phyloP scores from a whole-genome alignment of 2,329 filamentous ascomycete genomes.

The Fusarium sp. region DNA sequence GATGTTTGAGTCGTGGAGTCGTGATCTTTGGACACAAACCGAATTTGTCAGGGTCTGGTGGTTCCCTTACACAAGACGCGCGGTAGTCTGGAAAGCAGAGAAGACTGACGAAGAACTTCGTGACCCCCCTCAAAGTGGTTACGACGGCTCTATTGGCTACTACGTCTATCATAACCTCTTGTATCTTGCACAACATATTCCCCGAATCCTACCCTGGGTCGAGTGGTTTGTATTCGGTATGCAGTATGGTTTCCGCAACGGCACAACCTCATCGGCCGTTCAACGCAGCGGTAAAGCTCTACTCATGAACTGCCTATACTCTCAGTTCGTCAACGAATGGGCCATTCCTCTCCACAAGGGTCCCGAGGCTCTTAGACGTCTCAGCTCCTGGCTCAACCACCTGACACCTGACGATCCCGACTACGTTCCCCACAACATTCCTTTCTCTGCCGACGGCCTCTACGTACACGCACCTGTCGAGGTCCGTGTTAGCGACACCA shows the following conservation, averaged over 20 bases:
- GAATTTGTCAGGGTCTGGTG: slow-evolving; percentile 98
- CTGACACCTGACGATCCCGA: slow-evolving; percentile 70
- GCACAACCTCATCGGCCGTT: slow-evolving; percentile 76
- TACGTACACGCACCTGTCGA: slow-evolving; percentile 93
- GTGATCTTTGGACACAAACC: slow-evolving; percentile 80
- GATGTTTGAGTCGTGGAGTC: slow-evolving; percentile 78
- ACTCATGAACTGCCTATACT: slow-evolving; percentile 97
- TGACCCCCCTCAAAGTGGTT: slow-evolving; percentile 76
- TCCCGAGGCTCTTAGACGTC: slow-evolving; percentile 84
- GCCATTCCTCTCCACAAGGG: slow-evolving; percentile 87
- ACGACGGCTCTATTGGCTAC: slow-evolving; percentile 84
- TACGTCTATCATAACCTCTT: slow-evolving; percentile 93
- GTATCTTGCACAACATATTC: slow-evolving; percentile 80
- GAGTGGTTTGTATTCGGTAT: slow-evolving; percentile 98
- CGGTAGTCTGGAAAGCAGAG: slow-evolving; percentile 90
- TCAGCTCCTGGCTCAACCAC: slow-evolving; percentile 85
- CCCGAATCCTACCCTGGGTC: slow-evolving; percentile 83
- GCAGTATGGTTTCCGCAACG: slow-evolving; percentile 91
- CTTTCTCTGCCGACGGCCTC: slow-evolving; percentile 80
- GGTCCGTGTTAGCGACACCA: slow-evolving; percentile 85
- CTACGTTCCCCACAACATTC: slow-evolving; percentile 76
- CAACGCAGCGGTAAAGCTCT: slow-evolving; percentile 84
- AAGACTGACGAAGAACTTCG: slow-evolving; percentile 73
- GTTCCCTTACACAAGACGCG: slow-evolving; percentile 91
- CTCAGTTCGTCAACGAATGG: slow-evolving; percentile 99